Evolutionary conservation across 108 stramenopile genomes (phyloP), one percentile per base, ranked within the genome.

Genomic region (Fragilariopsis cylindrus): DNA sequence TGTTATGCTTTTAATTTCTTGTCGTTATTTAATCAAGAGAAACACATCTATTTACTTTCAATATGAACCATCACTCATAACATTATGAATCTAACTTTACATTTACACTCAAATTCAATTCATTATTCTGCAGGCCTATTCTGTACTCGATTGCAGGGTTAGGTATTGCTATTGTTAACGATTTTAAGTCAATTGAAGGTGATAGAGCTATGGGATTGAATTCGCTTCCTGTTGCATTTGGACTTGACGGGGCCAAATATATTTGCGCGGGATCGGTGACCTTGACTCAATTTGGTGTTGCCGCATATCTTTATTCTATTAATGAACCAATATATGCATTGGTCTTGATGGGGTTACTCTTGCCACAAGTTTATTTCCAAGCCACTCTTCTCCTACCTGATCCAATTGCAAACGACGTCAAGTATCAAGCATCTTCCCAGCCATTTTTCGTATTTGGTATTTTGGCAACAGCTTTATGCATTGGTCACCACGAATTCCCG

Each of bases 101-200:
- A 40, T 65, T 19, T n/a, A 48, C 65, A 18, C 15, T 66, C 12
- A 9, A 49, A 55, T 71, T 71, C n/a, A 19, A 7, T 65, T 39
- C 48, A 12, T 43, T 50, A 46, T 9, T 4, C 11, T 56, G 48
- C 78, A 88, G 84, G 55, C 94, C 94, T 45, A 87, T 96, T 66
- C 81, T 95, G 45, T 98, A 97, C 85, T 94, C 94, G 5, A 92
- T 97, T 79, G 96, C 97, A 52, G 97, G 97, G 41, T 82, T 98
- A 21, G 94, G 95, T 41, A 96, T 96, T 77, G 97, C 96, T 45
- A 97, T 98, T 78, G 96, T 98, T 12, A 98, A 98, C 80, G 97
- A 98, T 73, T 98, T 98, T 85, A 98, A 98, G 85, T 96, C 94
- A 40, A 94, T 98, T 58, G 97, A 98, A 79, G 97, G 97, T 46